Evolutionary conservation across 192 early-diverging fungal genomes (phyloP), one percentile per base, ranked within the genome.

Genomic region (Entomortierella parvispora): DNA sequence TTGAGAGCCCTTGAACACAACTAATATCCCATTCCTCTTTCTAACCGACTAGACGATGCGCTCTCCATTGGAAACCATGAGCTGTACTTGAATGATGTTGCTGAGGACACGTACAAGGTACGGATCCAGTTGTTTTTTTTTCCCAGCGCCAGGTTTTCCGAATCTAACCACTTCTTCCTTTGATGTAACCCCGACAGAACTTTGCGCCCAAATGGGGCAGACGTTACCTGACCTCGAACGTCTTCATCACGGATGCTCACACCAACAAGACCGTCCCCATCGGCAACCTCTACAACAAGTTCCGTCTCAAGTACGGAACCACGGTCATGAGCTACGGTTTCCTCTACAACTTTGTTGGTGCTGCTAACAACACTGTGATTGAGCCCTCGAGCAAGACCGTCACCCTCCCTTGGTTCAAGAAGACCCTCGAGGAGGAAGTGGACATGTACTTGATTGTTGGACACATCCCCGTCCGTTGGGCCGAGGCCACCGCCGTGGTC

Each of bases 401-500:
- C 15, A 83, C 69, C 6, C 17, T 81, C 45, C 68, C 71, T 20
- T 88, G 86, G 86, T 88, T 88, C 80, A 55, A 81, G 40, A 64
- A 84, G 28, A 77, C 86, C 18, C 58, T 88, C 58, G 66, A 52
- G 44, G 50, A 62, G 37, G 63, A 75, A 2, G 68, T 82, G n/a
- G 86, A 88, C 70, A 68, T 88, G 18, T 80, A 86, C 68, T 22
- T 84, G 17, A 44, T 88, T 31, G 69, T 71, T 54, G 86, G 86
- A 61, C 86, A 86, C 70, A 64, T 84, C 45, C 69, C 82, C 28
- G 52, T 88, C 34, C 81, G 83, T 45, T 66, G 55, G 48, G 47
- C 56, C 9, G 86, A 88, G 60, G 82, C 83, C 69, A 33, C 37
- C 4, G 58, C 58, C 20, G 82, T 80, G 17, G 50, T 84, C 61